A percentile compares a stretch with the other conserved stretches of the same genome.
These are phyloP conservation scores for Hericium rajendrae DNA, from an alignment of 768 basidiomycete genomes.

Conservation along the genomic window DNA sequence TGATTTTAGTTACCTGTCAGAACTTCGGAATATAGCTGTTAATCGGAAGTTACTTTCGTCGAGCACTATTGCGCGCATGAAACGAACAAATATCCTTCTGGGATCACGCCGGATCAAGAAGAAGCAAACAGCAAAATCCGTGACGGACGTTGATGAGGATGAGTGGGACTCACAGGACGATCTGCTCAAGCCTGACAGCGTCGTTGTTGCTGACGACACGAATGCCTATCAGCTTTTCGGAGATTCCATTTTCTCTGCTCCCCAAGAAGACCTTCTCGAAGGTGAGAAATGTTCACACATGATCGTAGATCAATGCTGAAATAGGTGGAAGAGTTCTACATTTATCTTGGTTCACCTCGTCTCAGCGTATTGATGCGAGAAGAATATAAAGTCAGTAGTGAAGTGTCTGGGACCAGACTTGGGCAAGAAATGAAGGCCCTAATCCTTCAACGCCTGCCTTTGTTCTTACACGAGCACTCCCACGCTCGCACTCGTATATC, in stretches of 20 bases:
- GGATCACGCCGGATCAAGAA: conserved; percentile 54
- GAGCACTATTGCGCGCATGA: conserved; percentile 55
- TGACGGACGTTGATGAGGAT: conserved; percentile 52
- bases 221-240: conserved; percentile 74
- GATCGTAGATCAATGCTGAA: not conserved
- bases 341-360: conserved; percentile 60
- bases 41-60: conserved; percentile 47
- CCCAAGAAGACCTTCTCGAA: conserved; percentile 89
- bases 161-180: conserved; percentile 69
- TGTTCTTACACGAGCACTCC: conserved; percentile 87
- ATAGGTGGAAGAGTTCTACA: conserved; percentile 53
- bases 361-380: conserved; percentile 70
- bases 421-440: conserved; percentile 47
- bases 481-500: conserved; percentile 54
- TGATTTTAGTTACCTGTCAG: conserved; percentile 61
- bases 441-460: conserved; percentile 74
- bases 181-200: conserved; percentile 55
- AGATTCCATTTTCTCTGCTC: conserved; percentile 63
- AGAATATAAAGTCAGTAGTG: conserved; percentile 53
- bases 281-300: conserved; percentile 26
- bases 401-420: conserved; percentile 37
- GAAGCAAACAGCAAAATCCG: conserved; percentile 20
- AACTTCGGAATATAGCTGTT: conserved; percentile 80
- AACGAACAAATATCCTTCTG: conserved; percentile 58
- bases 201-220: conserved; percentile 82